Evolutionary conservation across 495 filamentous ascomycete species (phyloP).

Genomic region (Penicillium simplicissimum): DNA sequence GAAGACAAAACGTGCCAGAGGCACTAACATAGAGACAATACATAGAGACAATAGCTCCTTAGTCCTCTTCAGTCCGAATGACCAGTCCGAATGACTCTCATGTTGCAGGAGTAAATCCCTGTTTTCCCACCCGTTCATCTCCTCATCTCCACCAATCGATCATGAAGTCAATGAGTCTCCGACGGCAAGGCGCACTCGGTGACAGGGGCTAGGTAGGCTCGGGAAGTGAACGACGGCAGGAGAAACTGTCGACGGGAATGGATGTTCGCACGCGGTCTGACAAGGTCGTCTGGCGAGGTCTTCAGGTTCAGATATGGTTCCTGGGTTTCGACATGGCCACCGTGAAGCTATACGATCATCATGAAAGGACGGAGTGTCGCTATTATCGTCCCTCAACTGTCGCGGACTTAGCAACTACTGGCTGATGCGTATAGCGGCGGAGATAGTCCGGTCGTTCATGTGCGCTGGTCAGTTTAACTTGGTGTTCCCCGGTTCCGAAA

Average conservation of each 20-base stretch:
- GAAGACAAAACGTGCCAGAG: too few relatives aligned
- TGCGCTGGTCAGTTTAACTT: neutral
- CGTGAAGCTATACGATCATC: neutral
- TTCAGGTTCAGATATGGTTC: slow-evolving; percentile 5
- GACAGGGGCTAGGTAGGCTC: neutral
- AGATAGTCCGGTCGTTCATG: neutral
- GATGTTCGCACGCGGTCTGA: too few relatives aligned
- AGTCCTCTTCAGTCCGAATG: too few relatives aligned
- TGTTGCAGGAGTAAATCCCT: too few relatives aligned
- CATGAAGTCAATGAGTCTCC: neutral
- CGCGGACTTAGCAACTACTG: neutral
- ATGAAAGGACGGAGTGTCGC: neutral
- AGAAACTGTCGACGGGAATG: neutral
- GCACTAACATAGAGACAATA: too few relatives aligned
- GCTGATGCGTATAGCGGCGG: neutral
- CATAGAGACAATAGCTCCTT: too few relatives aligned
- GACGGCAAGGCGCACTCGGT: slow-evolving; percentile 4
- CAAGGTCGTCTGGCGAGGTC: neutral
- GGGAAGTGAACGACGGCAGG: neutral
- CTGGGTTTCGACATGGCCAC: neutral
- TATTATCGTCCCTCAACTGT: neutral
- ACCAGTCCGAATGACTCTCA: too few relatives aligned
- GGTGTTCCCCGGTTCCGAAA: neutral
- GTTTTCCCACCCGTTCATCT: too few relatives aligned
- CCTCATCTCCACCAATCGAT: too few relatives aligned